Percentiles rank a stretch among this genome's conserved stretches.
Conservation (phyloP, 2,329 filamentous ascomycete species). For the Ciborinia camelliae region DNA sequence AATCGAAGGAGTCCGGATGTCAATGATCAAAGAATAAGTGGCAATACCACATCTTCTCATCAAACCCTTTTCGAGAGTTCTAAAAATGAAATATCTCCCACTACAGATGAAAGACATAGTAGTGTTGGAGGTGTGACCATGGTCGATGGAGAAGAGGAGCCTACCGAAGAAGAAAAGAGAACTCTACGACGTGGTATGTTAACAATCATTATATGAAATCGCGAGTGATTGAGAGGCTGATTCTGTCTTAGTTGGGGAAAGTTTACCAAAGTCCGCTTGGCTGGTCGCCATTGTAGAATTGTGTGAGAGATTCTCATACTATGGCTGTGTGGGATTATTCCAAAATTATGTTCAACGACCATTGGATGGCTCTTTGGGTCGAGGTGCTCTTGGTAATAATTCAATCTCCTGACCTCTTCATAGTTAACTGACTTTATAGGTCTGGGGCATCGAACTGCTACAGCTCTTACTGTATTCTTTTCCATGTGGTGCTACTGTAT, state of each 20-base stretch:
- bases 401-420: too few relatives aligned
- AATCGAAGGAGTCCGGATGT: not conserved
- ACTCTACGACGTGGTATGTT: constrained; percentile 6
- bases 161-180: not conserved
- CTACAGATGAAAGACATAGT: not conserved
- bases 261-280: constrained; percentile 16
- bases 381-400: constrained; percentile 44
- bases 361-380: constrained; percentile 24
- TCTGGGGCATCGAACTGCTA: constrained; percentile 53
- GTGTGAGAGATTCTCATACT: constrained; percentile 52
- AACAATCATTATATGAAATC: not conserved
- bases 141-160: not conserved
- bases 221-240: not conserved
- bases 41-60: not conserved
- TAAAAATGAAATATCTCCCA: constrained; percentile 1
- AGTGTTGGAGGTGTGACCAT: not conserved
- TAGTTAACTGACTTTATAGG: constrained; percentile 33
- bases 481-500: constrained; percentile 49
- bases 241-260: constrained; percentile 9
- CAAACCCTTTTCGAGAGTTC: not conserved
- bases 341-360: constrained; percentile 57
- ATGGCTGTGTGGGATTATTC: constrained; percentile 60
- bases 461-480: constrained; percentile 52
- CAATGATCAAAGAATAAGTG: not conserved
- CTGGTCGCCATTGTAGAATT: constrained; percentile 15